Base-by-base conservation (phyloP, 202 grass and related monocot genomes). In the Cymbopogon flexuosus region DNA sequence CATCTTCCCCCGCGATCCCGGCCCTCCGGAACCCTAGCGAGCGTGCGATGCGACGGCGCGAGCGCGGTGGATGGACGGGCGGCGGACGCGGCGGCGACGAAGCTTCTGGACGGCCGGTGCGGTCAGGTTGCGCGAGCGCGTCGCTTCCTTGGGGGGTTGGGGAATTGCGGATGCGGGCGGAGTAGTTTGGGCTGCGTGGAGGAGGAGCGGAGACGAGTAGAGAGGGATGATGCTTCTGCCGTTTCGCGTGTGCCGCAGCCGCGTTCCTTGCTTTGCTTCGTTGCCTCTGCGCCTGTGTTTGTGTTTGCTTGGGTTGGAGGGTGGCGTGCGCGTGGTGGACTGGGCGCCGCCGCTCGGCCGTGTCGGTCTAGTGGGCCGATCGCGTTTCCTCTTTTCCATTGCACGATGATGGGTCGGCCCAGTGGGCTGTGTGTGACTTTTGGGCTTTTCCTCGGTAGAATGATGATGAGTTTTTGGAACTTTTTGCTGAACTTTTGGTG, bases 1-100 rank as follows among this genome's bases (percentile, higher is more conserved):
- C 94, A 99, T 95, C 72, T 49, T n/a, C n/a, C n/a, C n/a, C n/a
- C n/a, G n/a, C n/a, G 75, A 79, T 46, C 47, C 62, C 56, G 35
- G 18, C 54, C 21, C 23, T 11, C 37, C 84, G 68, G 49, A 84
- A 74, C 86, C 83, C 86, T 84, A 84, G 36, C 18, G 65, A 63
- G 41, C 76, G 27, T 13, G 29, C 59, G 33, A 40, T 16, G 29
- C 59, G 33, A 40, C 37, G 6, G 60, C 1, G 66, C n/a, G 35
- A 1, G 62, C 47, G 12, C 0, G 54, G 54, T 22, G 19, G 54
- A 23, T 22, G 52, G 52, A 57, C n/a, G 52, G 37, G 15, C 15
- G 29, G 10, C 22, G 19, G 39, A 37, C 8, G 5, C 16, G 18
- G 22, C 80, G 62, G 57, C 52, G 72, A 12, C 13, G 70, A 16